Conservation (phyloP, 371 early-diverging fungal genomes). For the Parasitella parasitica region DNA sequence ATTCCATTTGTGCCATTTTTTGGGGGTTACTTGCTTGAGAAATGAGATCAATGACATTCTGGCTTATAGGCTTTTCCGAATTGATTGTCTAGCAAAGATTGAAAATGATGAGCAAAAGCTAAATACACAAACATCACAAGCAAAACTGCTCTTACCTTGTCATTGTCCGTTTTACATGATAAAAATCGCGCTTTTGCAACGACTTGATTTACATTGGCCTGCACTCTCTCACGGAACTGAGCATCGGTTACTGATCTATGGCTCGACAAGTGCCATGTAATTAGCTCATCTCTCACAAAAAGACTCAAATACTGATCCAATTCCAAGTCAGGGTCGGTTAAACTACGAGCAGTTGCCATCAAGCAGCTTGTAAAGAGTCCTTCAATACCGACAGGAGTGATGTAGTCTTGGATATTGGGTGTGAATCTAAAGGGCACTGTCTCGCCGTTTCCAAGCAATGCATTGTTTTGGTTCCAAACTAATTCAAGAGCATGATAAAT, state of each 20-base stretch:
- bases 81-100: conserved; percentile 29
- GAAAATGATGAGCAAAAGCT: too few species aligned
- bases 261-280: conserved; percentile 66
- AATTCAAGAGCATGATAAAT: too few species aligned
- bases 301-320: conserved; percentile 81
- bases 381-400: conserved; percentile 90
- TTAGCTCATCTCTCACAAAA: conserved; percentile 92
- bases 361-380: conserved; percentile 83
- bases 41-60: conserved; percentile 84
- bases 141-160: conserved; percentile 32
- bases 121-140: neutral
- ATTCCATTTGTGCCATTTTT: conserved; percentile 92
- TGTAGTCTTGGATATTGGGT: conserved; percentile 93
- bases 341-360: conserved; percentile 75
- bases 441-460: conserved; percentile 57
- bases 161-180: conserved; percentile 73
- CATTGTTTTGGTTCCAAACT: conserved; percentile 35
- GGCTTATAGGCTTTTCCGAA: conserved; percentile 65
- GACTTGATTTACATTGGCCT: conserved; percentile 70
- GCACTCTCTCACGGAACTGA: conserved; percentile 63
- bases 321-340: conserved; percentile 81
- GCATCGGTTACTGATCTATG: conserved; percentile 57
- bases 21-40: conserved; percentile 89
- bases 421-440: conserved; percentile 97
- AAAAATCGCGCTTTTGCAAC: conserved; percentile 69